Percentiles rank a stretch among this genome's conserved stretches.
Evolutionary conservation across 2,329 filamentous ascomycete species (phyloP).

Genomic region (Mycosphaerelloides madeirae): DNA sequence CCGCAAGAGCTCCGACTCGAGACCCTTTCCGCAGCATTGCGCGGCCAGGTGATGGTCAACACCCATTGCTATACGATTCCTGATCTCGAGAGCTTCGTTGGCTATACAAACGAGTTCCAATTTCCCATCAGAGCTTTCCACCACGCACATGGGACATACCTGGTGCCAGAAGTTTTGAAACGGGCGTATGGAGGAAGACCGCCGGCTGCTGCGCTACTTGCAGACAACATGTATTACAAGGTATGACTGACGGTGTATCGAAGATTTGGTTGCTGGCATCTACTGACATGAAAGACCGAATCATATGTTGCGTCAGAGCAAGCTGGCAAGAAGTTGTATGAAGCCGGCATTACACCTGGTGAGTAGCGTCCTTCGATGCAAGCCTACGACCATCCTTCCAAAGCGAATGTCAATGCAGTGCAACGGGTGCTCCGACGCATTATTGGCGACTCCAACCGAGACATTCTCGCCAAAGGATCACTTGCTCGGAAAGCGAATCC

Average conservation of each 20-base stretch:
- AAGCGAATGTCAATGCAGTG: too few relatives aligned
- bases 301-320: constrained; percentile 61
- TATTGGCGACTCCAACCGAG: neutral
- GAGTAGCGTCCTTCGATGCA: neutral
- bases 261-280: neutral
- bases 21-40: constrained; percentile 56
- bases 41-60: constrained; percentile 65
- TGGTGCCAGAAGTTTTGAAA: constrained; percentile 58
- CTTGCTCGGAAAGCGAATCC: too few relatives aligned
- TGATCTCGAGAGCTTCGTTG: constrained; percentile 64
- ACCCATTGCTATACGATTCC: constrained; percentile 66
- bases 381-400: too few relatives aligned
- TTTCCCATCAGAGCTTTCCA: constrained; percentile 64
- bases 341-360: constrained; percentile 56
- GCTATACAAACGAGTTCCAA: constrained; percentile 67
- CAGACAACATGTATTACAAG: constrained; percentile 62
- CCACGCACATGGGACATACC: constrained; percentile 63
- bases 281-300: constrained; percentile 50
- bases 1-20: constrained; percentile 62
- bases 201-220: constrained; percentile 56
- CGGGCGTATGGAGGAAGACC: constrained; percentile 36
- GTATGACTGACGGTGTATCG: neutral
- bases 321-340: constrained; percentile 62
- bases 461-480: too few relatives aligned
- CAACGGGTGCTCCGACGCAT: too few relatives aligned